Conservation (phyloP, 495 filamentous ascomycete genomes). For the Delitschia confertaspora region DNA sequence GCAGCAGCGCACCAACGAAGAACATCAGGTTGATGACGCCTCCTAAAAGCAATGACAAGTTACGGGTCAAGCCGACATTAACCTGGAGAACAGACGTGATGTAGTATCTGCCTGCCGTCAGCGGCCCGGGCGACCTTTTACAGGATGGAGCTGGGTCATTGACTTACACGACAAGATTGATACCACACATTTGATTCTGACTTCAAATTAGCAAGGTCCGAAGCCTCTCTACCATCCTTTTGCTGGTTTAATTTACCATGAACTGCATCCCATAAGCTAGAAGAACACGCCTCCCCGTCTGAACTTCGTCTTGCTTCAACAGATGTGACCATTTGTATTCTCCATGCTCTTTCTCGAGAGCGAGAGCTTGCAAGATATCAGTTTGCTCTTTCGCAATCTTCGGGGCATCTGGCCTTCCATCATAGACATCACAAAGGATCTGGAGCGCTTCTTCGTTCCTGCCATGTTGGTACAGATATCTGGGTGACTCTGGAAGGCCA, state of each 20-base stretch:
- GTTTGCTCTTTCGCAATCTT: constrained; percentile 39
- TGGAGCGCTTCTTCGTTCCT: constrained; percentile 40
- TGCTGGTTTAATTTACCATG: too few relatives aligned
- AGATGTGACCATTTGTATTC: constrained; percentile 39
- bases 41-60: constrained; percentile 30
- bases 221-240: too few relatives aligned
- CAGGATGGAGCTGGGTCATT: too few relatives aligned
- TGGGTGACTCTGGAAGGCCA: constrained; percentile 30
- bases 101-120: too few relatives aligned
- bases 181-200: constrained; percentile 29
- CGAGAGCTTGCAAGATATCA: constrained; percentile 42
- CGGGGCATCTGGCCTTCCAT: constrained; percentile 35
- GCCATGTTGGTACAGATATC: constrained; percentile 37
- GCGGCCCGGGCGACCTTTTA: too few relatives aligned
- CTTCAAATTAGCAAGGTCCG: too few relatives aligned
- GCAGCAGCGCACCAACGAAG: constrained; percentile 40
- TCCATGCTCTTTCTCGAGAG: constrained; percentile 40
- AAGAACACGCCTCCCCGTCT: constrained; percentile 44
- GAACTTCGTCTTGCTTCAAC: constrained; percentile 44
- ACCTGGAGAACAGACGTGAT: constrained; percentile 29
- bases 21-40: constrained; percentile 31
- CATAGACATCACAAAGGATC: constrained; percentile 44
- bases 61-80: constrained; percentile 29
- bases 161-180: constrained; percentile 33
- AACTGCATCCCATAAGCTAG: constrained; percentile 42